Base-by-base conservation (phyloP, 2,329 filamentous ascomycete genomes). In the Alternaria sp. region DNA sequence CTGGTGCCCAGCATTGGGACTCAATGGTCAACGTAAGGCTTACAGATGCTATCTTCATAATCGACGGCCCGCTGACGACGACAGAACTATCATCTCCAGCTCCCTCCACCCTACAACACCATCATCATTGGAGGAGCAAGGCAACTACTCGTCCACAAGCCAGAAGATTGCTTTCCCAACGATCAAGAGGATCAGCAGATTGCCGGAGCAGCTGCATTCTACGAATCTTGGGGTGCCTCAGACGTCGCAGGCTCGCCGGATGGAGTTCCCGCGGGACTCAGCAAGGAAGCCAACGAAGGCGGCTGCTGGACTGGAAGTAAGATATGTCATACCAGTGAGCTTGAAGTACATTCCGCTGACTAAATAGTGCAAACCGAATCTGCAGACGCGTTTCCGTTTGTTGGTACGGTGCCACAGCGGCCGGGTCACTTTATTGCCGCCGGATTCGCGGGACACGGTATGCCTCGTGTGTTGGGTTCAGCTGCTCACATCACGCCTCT, bases 1-100 rank as follows among this genome's bases (percentile, higher is more conserved):
- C 64, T 7, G 64, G 64, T 45, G 61, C 64, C 13, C 64, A 66
- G 40, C 64, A 66, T 21, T 66, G 61, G 61, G 61, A 64, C 26
- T 47, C 17, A 12, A 13, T 52, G 7, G 61, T 66, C 7, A 66
- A 66, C 46, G 61, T 65, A 57, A 57, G 58, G 10, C 12, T 30
- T 12, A 10, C 11, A 43, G 6, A 6, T 26, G 6, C 19, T 26
- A 15, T 3, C 21, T 32, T 49, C 15, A 45, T 17, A 15, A 25
- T 28, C n/a, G 11, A n/a, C 15, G 8, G 11, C 11, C 36, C 47
- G 46, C 59, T 51, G 12, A 51, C 25, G 17, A 30, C 9, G 25
- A 47, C 25, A 63, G 63, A 66, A 66, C 6, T 66, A 66, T 23
- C 60, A 63, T 46, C 32, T 66, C 8, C 60, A 66, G 56, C 47